These are phyloP conservation scores for Hypoxylon sp. DNA, from an alignment of 2,329 filamentous ascomycete species.

Conservation along the genomic window DNA sequence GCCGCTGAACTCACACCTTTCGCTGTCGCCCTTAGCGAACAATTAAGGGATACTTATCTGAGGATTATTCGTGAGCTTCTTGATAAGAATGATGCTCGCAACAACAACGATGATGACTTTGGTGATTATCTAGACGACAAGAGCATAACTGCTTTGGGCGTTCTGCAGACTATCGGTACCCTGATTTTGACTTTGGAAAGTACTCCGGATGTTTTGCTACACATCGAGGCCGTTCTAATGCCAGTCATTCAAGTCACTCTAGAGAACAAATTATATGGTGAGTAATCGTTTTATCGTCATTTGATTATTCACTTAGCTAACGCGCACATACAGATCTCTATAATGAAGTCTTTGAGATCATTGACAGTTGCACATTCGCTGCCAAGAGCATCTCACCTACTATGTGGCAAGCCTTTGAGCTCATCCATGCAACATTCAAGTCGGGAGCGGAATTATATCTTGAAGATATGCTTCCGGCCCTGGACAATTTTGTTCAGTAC, in stretches of 20 bases:
- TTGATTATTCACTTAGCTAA: conserved; percentile 45
- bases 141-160: conserved; percentile 96
- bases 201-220: conserved; percentile 93
- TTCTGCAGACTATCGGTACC: conserved; percentile 97
- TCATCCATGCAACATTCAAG: conserved; percentile 98
- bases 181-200: conserved; percentile 97
- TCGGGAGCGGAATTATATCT: conserved; percentile 96
- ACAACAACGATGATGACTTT: conserved; percentile 81
- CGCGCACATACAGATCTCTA: conserved; percentile 77
- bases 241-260: conserved; percentile 96
- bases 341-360: conserved; percentile 99
- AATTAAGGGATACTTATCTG: conserved; percentile 95
- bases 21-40: conserved; percentile 94
- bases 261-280: conserved; percentile 96
- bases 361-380: conserved; percentile 98
- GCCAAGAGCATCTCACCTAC: conserved; percentile 95
- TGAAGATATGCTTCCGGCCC: conserved; percentile 97
- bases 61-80: conserved; percentile 92
- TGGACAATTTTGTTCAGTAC: conserved; percentile 98
- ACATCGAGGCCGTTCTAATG: conserved; percentile 96
- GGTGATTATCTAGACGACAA: conserved; percentile 97
- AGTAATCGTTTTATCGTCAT: conserved; percentile 45
- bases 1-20: conserved; percentile 97
- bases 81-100: conserved; percentile 85
- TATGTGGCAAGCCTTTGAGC: conserved; percentile 99